phyloP scores from a whole-genome alignment of 257 asterid species.

The Scutellaria galericulata region DNA sequence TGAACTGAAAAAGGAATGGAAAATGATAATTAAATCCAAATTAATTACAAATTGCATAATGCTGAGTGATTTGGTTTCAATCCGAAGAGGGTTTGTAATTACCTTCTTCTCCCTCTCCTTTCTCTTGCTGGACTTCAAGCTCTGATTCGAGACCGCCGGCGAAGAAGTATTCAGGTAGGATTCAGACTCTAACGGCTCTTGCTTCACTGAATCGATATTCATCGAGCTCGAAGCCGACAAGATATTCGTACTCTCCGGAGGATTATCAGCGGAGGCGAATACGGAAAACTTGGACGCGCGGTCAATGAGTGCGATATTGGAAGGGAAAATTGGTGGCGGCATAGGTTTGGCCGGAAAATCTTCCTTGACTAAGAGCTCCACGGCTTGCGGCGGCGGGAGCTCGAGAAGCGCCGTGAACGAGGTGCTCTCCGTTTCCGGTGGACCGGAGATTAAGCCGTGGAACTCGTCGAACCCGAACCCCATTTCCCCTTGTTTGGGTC shows the following conservation, averaged over 20 bases:
- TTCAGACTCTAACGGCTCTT: conserved; percentile 71
- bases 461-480: conserved; percentile 54
- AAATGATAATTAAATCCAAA: no score
- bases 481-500: conserved; percentile 39
- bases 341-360: conserved; percentile 45
- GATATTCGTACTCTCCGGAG: conserved; percentile 30
- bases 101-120: conserved; percentile 92
- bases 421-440: conserved; percentile 50
- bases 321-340: conserved; percentile 69
- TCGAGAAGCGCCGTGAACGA: conserved; percentile 92
- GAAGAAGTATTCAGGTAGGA: conserved; percentile 63
- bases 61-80: neutral
- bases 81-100: conserved; percentile 12
- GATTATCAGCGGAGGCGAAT: conserved; percentile 50
- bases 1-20: no score
- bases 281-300: conserved; percentile 78
- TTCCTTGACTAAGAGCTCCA: conserved; percentile 76
- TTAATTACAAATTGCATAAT: neutral
- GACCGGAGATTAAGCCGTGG: conserved; percentile 45
- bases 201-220: conserved; percentile 55
- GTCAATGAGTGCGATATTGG: conserved; percentile 59
- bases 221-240: conserved; percentile 38
- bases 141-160: conserved; percentile 61
- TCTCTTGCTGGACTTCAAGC: conserved; percentile 63
- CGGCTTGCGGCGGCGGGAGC: conserved; percentile 88